Percentiles rank a stretch among this genome's conserved stretches.
These are phyloP conservation scores for Musa acuminata DNA, from an alignment of 176 grass and related monocot species.

Conservation along the genomic window DNA sequence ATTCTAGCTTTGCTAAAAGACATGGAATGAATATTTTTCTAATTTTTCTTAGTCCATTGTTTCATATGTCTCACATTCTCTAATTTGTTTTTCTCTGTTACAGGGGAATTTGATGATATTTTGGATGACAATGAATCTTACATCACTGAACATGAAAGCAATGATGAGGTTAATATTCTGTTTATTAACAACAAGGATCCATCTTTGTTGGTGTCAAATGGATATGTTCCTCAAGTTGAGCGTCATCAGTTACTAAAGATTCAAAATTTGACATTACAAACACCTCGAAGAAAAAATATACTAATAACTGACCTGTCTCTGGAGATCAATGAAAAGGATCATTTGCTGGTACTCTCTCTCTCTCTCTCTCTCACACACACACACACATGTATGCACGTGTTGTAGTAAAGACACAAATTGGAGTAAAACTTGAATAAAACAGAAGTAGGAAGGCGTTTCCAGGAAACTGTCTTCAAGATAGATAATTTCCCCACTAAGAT, in stretches of 20 bases:
- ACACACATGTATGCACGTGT: no score
- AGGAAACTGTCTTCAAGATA: no score
- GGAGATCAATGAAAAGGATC: conserved; percentile 74
- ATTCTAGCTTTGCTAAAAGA: neutral
- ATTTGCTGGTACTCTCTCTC: conserved; percentile 48
- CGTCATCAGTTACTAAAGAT: conserved; percentile 53
- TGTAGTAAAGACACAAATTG: no score
- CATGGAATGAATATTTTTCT: neutral
- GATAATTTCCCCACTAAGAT: no score
- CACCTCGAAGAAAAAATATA: conserved; percentile 60
- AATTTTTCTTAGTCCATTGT: neutral
- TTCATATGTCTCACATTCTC: neutral
- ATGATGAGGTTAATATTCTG: conserved; percentile 56
- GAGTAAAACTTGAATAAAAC: no score
- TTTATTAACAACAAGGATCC: conserved; percentile 33
- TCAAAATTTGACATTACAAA: conserved; percentile 73
- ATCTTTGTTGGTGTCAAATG: conserved; percentile 48
- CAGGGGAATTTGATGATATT: conserved; percentile 88
- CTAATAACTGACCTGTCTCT: conserved; percentile 65
- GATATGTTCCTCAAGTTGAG: conserved; percentile 38
- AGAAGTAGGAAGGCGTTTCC: no score
- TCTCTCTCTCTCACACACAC: no score
- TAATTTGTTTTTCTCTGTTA: neutral
- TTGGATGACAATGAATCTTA: conserved; percentile 58
- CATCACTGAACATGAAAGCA: conserved; percentile 20